Conservation (phyloP, 306 rosid species). For the Cyclanthera cordifolia region DNA sequence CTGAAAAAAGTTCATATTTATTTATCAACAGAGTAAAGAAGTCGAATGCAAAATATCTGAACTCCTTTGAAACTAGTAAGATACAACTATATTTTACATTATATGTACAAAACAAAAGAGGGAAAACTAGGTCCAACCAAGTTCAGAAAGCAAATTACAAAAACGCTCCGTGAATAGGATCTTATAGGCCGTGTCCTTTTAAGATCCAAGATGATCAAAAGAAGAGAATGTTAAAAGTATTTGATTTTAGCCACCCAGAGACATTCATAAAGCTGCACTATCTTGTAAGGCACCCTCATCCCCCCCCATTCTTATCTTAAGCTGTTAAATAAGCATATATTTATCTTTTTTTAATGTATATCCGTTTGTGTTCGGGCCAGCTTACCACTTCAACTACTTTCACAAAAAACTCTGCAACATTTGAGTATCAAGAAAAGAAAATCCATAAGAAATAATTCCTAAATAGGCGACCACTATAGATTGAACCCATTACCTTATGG, state of each 20-base stretch:
- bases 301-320: not conserved
- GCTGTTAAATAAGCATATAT: no score
- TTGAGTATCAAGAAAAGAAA: no score
- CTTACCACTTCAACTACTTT: no score
- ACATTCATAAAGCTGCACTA: not conserved
- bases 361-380: no score
- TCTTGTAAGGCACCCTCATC: not conserved
- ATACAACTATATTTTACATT: not conserved
- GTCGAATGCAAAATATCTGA: not conserved
- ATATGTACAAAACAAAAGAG: not conserved
- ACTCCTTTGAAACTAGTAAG: constrained; percentile 1
- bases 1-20: constrained; percentile 27
- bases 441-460: no score
- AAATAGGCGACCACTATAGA: no score
- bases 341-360: no score
- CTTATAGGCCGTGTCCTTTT: no score
- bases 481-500: no score
- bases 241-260: not conserved
- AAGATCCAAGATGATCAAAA: not conserved
- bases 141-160: not conserved
- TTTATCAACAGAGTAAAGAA: not conserved
- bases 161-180: not conserved
- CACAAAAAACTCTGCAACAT: no score
- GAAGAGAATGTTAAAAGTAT: not conserved
- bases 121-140: not conserved